These are phyloP conservation scores for Tetratostichococcus sp. DNA, from an alignment of 139 green algal genomes.

Conservation along the genomic window DNA sequence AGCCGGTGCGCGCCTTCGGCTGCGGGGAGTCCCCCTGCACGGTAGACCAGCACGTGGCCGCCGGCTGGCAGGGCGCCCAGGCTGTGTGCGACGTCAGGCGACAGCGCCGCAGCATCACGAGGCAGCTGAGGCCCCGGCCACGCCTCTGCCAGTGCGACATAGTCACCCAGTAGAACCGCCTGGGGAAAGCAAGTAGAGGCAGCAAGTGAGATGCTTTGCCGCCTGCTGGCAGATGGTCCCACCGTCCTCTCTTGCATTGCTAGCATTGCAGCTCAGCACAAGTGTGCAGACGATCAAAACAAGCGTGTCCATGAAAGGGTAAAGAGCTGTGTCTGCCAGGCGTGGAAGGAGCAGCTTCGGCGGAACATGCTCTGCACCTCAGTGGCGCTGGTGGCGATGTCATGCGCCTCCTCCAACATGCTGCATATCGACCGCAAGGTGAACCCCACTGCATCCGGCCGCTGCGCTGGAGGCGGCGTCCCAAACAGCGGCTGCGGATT, in stretches of 20 bases:
- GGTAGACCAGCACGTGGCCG: conserved; percentile 16
- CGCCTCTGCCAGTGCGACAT: conserved; percentile 18
- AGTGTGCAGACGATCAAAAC: too few relatives aligned
- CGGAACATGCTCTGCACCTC: not conserved
- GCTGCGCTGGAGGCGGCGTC: too few relatives aligned
- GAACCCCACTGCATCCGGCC: not conserved
- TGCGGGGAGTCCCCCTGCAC: too few relatives aligned
- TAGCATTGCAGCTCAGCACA: too few relatives aligned
- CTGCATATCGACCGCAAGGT: not conserved
- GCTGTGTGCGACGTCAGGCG: conserved; percentile 10
- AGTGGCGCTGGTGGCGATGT: not conserved
- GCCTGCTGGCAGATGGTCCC: too few relatives aligned
- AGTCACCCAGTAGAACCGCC: not conserved
- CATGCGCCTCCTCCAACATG: not conserved
- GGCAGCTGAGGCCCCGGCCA: conserved; percentile 31
- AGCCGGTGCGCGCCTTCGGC: too few relatives aligned
- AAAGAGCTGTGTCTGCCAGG: too few relatives aligned
- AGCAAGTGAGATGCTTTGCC: too few relatives aligned
- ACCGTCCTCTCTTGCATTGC: too few relatives aligned
- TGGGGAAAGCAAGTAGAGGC: not conserved
- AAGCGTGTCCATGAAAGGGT: too few relatives aligned
- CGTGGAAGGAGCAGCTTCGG: too few relatives aligned
- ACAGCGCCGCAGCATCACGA: conserved; percentile 8
- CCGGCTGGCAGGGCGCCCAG: conserved; percentile 20
- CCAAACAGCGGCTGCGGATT: not conserved